Base-by-base conservation (phyloP, 139 green algal species). In the Tetradesmus obliquus region DNA sequence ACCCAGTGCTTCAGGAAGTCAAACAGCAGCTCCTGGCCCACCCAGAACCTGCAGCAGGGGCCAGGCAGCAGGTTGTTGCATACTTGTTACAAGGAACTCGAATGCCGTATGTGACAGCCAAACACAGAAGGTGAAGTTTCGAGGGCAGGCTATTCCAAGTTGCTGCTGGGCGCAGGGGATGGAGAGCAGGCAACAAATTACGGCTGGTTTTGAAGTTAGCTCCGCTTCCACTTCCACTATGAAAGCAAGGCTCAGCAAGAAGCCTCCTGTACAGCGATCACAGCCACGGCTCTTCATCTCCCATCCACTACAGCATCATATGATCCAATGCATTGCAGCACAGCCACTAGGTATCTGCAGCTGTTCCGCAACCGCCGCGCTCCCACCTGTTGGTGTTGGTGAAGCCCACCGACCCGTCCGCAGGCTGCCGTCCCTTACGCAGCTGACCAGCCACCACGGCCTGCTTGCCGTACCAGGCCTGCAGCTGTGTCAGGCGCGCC, bases 1-100 rank as follows among this genome's bases (percentile, higher is more conserved):
- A 89, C 85, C 85, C 85, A 89, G 85, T 89, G 85, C 85, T 89
- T 89, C 66, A 89, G 66, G 19, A 89, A 89, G 12, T 89, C 62
- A 62, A 89, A 89, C 62, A 82, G 12, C 32, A 82, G 85, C 51
- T 82, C 32, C 32, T 89, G 85, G 53, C 13, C 15, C 45, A 89
- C 85, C 85, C 85, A 89, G 32, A 89, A 89, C 62, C 82, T 87
- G 82, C 82, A 87, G 45, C 19, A 72, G 5, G 20, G 53, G 13
- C 3, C 55, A 87, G 13, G 55, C 55, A 45, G 66, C 66, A 24
- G 7, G 60, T 19, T 71, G 60, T 71, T 71, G 60, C 60, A 71
- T 20, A 71, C 15, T 20, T 20, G 10, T 72, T 72, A 15, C 62
- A 20, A 20, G 62, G 62, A 12, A 12, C 0, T 13, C 10, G 10